Percentiles rank a stretch among this genome's conserved stretches.
Conservation (phyloP, 2,329 filamentous ascomycete species). For the Sclerotinia minor region DNA sequence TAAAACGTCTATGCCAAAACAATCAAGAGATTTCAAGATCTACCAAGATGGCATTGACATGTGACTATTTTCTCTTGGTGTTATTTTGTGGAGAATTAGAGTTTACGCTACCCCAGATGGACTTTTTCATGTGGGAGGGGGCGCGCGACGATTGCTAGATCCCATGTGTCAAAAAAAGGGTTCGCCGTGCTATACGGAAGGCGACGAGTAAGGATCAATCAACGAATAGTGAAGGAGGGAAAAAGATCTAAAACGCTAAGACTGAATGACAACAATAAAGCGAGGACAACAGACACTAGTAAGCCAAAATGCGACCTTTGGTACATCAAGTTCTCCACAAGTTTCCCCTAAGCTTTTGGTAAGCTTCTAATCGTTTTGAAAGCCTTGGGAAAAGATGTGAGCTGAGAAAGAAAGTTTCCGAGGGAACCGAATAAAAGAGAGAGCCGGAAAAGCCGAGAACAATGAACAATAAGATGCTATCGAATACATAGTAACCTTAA, state of each 20-base stretch:
- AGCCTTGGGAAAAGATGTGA: neutral
- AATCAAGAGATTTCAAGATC: slow-evolving; percentile 16
- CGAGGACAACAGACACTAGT: neutral
- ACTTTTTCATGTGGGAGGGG: slow-evolving; percentile 1
- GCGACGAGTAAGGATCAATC: neutral
- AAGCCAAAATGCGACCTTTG: slow-evolving; percentile 9
- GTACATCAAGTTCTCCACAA: neutral
- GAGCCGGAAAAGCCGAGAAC: neutral
- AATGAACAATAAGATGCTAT: neutral
- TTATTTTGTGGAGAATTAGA: slow-evolving; percentile 5
- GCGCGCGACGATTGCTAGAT: neutral
- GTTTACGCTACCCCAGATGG: slow-evolving; percentile 23
- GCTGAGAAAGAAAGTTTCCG: neutral
- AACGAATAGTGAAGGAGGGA: neutral
- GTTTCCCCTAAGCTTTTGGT: too few species aligned
- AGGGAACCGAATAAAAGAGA: neutral
- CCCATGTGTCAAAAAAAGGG: neutral
- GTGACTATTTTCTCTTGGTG: neutral
- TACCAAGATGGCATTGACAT: neutral
- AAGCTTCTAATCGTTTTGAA: neutral
- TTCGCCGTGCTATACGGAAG: neutral
- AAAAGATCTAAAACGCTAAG: slow-evolving; percentile 6
- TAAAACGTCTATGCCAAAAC: neutral
- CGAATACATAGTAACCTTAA: too few species aligned
- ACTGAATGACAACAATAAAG: neutral